Evolutionary conservation across 495 filamentous ascomycete species (phyloP), one percentile per base, ranked within the genome.

Genomic region (Daldinia loculata): DNA sequence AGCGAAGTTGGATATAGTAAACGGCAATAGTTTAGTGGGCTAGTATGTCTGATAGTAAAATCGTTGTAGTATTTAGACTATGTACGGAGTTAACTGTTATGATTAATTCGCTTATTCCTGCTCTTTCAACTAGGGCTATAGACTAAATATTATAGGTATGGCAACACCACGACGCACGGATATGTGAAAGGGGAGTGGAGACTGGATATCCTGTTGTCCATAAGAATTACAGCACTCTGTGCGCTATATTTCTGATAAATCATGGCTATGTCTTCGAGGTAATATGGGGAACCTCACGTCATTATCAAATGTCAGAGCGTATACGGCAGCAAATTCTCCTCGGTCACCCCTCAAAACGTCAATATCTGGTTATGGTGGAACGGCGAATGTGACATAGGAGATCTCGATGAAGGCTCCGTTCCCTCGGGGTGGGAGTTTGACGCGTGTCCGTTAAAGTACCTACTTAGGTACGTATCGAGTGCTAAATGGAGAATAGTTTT

Each of bases 221-320:
- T 41, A 36, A 38, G 38, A 62, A 24, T n/a, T 36, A 22, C 48
- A 38, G 17, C 32, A 29, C 56, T 39, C 17, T 57, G 34, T 39
- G 62, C 45, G 38, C 66, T 65, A 62, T 29, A 17, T 67, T 66
- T 64, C 43, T 55, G 55, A 67, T 41, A 48, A 63, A 29, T 55
- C 52, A 26, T 36, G 30, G 36, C n/a, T 22, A 55, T 51, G 27
- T 36, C 48, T n/a, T 34, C 29, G 3, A 53, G 63, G 2, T 50
- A 62, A 39, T 58, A 59, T 65, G 56, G 64, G 34, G 64, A 56
- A 55, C 48, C 45, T 48, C 27, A 32, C 48, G 48, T 38, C 19
- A 51, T 32, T 14, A 26, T 32, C 29, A 38, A 3, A 66, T 34
- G 68, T 62, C 68, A 61, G 62, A 66, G 68, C 68, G 62, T 45